A percentile compares a stretch with the other conserved stretches of the same genome.
phyloP scores from a whole-genome alignment of 2,329 filamentous ascomycete species.

The Harringtonia aguacate region DNA sequence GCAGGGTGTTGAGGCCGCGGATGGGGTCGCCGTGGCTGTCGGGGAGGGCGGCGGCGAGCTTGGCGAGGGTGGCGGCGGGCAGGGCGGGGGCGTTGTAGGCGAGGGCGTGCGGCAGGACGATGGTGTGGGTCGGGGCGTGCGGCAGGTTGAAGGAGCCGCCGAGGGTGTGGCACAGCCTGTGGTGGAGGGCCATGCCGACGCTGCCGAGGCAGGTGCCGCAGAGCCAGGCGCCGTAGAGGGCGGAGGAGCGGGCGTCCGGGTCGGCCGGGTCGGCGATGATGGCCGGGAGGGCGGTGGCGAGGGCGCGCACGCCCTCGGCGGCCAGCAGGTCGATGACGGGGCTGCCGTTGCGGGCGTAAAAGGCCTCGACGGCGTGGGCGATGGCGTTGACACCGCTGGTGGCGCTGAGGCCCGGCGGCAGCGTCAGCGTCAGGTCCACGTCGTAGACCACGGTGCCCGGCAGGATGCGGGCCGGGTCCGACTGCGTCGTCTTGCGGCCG shows the following conservation, averaged over 20 bases:
- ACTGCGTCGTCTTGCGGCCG: conserved; percentile 45
- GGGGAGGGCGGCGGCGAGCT: conserved; percentile 41
- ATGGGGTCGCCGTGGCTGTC: conserved; percentile 48
- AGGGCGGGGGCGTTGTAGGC: conserved; percentile 50
- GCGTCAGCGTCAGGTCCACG: conserved; percentile 48
- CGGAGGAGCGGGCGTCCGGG: conserved; percentile 32
- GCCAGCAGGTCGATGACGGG: conserved; percentile 49
- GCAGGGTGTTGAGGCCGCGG: conserved; percentile 42
- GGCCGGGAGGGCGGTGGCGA: conserved; percentile 41
- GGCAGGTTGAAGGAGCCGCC: conserved; percentile 54
- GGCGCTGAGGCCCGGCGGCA: conserved; percentile 40
- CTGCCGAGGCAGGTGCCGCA: conserved; percentile 50
- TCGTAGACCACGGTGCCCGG: conserved; percentile 54
- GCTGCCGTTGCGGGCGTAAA: conserved; percentile 52
- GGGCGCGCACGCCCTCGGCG: conserved; percentile 41
- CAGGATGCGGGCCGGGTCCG: conserved; percentile 43
- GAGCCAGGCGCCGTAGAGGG: conserved; percentile 55
- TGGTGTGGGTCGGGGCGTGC: conserved; percentile 55
- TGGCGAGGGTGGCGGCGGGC: conserved; percentile 35
- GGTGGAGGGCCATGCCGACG: conserved; percentile 53
- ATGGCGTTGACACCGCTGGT: conserved; percentile 56
- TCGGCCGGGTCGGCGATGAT: conserved; percentile 33
- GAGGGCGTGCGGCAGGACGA: conserved; percentile 50
- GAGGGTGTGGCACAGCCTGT: conserved; percentile 56
- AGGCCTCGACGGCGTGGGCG: conserved; percentile 53